Percentiles rank a stretch among this genome's conserved stretches.
These are phyloP conservation scores for Fistulinella prunicolor DNA, from an alignment of 768 basidiomycete species.

Conservation along the genomic window DNA sequence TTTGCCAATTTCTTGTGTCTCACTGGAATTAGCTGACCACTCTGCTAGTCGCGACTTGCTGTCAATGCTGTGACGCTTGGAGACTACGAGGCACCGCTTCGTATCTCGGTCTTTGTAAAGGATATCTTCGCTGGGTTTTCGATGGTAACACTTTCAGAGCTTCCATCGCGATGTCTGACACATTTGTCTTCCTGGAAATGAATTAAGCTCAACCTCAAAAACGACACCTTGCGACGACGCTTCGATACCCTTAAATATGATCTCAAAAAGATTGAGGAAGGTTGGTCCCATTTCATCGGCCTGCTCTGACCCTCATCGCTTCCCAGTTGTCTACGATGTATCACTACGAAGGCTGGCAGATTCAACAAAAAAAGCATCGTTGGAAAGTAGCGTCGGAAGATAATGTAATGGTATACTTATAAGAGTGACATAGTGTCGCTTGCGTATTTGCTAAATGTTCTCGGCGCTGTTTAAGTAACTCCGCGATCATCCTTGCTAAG, in stretches of 20 bases:
- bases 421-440: too few species aligned
- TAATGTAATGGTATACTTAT: background rate
- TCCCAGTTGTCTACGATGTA: constrained; percentile 79
- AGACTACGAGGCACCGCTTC: constrained; percentile 74
- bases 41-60: constrained; percentile 65
- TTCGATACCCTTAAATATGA: constrained; percentile 86
- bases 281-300: constrained; percentile 33
- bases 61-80: constrained; percentile 82
- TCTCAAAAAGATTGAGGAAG: constrained; percentile 88
- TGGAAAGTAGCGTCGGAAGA: background rate
- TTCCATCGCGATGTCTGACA: constrained; percentile 3
- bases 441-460: too few species aligned
- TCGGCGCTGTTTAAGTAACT: constrained; percentile 11
- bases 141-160: constrained; percentile 46
- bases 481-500: constrained; percentile 17
- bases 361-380: constrained; percentile 13
- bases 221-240: constrained; percentile 68
- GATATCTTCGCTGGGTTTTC: constrained; percentile 82
- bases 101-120: constrained; percentile 76
- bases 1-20: background rate
- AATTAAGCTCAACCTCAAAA: constrained; percentile 74
- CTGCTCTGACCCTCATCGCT: background rate
- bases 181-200: constrained; percentile 2
- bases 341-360: constrained; percentile 65
- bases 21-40: constrained; percentile 3